Conservation (phyloP, 2,329 filamentous ascomycete species). For the Diaporthe ampelina region DNA sequence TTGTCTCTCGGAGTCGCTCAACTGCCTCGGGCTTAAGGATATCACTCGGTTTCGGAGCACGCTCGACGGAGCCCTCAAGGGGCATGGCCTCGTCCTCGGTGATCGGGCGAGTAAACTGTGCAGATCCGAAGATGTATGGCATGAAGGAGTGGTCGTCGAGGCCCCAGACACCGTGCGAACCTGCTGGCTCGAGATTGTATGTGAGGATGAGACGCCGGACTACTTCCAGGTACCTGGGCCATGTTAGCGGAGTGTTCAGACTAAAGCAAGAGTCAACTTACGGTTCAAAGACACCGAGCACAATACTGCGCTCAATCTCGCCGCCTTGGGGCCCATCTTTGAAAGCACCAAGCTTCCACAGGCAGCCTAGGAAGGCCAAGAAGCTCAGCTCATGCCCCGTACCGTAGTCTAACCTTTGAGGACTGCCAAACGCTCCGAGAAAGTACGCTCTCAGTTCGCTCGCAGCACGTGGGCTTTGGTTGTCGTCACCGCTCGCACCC, state of each 20-base stretch:
- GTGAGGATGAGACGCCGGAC: slow-evolving; percentile 87
- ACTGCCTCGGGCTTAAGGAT: slow-evolving; percentile 77
- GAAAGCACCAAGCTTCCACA: slow-evolving; percentile 94
- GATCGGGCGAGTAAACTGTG: slow-evolving; percentile 86
- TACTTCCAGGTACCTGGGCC: slow-evolving; percentile 79
- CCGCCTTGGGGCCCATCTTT: slow-evolving; percentile 64
- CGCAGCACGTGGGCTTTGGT: slow-evolving; percentile 42
- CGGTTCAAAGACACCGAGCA: slow-evolving; percentile 86
- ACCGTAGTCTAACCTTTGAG: slow-evolving; percentile 92
- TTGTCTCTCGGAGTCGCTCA: slow-evolving; percentile 73
- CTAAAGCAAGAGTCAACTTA: slow-evolving; percentile 60
- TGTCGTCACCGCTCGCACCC: slow-evolving; percentile 33
- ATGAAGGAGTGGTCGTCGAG: slow-evolving; percentile 97
- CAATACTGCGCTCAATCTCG: slow-evolving; percentile 81
- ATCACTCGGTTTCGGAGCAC: slow-evolving; percentile 78
- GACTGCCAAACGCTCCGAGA: slow-evolving; percentile 87
- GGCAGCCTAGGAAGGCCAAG: slow-evolving; percentile 86
- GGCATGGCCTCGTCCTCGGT: slow-evolving; percentile 74
- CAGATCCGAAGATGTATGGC: slow-evolving; percentile 95
- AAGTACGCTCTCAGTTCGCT: slow-evolving; percentile 85
- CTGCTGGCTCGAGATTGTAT: slow-evolving; percentile 94
- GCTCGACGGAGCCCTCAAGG: slow-evolving; percentile 81
- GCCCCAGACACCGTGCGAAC: slow-evolving; percentile 97
- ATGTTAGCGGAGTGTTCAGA: slow-evolving; percentile 37
- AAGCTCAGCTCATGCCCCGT: slow-evolving; percentile 98